Base-by-base conservation (phyloP, 805 yeast genomes). In the Wickerhamomyces subpelliculosus region DNA sequence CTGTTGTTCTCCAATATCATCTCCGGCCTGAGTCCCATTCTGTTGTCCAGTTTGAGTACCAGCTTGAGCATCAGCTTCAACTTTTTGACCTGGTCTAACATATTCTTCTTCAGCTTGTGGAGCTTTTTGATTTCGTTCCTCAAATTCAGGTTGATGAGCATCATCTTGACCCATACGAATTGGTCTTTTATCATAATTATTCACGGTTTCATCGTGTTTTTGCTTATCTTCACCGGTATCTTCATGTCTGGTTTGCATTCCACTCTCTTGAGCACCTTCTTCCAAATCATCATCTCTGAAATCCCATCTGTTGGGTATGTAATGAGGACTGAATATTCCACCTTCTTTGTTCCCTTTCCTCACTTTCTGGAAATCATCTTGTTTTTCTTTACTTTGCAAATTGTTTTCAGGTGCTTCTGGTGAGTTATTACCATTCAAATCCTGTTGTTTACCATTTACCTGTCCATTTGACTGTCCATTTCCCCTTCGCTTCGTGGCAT, bases 281-380 rank as follows among this genome's bases (percentile, higher is more conserved):
- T 34, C 18, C 10, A 18, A 10, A 14, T 24, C 24, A n/a, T 26
- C 18, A n/a, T 16, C 20, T 5, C 14, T 24, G 16, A 34, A 17
- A 9, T 24, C 22, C 16, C 16, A 26, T 9, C 25, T 34, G 24
- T 34, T 34, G 5, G 36, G 28, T 4, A 34, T 16, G 8, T 19
- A 19, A 16, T 34, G 19, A 18, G 36, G 28, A n/a, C 11, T 18
- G 6, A 17, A 29, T 4, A 5, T 9, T 4, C 18, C 32, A 29
- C 29, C 29, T 27, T 16, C 20, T 11, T 18, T n/a, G 13, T 29
- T 29, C 12, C 11, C 44, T 51, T n/a, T 45, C 51, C 16, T 36
- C 45, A 18, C 52, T 54, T 34, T 39, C 42, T 34, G 5, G 32
- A 26, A 17, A 31, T 36, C 22, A 21, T 24, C 8, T 27, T 14